Evolutionary conservation across 805 yeast genomes (phyloP).

Genomic region (Saccharomyces paradoxus): DNA sequence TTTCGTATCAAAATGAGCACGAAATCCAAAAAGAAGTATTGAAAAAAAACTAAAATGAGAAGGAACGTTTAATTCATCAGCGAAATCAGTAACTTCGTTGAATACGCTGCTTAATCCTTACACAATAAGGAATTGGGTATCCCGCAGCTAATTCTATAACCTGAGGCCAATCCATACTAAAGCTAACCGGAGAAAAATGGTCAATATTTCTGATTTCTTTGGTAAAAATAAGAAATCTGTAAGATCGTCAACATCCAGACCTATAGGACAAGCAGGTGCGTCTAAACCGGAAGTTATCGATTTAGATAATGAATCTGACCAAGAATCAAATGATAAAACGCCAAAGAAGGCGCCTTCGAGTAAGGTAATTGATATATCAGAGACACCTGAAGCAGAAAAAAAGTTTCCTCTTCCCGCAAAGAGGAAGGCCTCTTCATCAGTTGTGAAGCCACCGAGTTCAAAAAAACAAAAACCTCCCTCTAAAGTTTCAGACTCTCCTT

Average conservation of each 20-base stretch:
- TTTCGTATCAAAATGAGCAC: background rate
- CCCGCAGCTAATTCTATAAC: background rate
- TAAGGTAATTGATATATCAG: background rate
- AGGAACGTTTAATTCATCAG: background rate
- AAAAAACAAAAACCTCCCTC: conserved; percentile 1
- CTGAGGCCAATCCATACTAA: background rate
- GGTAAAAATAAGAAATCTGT: conserved; percentile 17
- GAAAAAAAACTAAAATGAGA: background rate
- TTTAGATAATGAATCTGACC: conserved; percentile 9
- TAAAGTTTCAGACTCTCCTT: background rate
- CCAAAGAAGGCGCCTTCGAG: background rate
- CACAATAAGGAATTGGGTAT: no score
- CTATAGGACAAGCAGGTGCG: background rate
- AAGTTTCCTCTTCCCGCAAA: background rate
- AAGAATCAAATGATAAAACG: conserved; percentile 1
- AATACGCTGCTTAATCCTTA: background rate
- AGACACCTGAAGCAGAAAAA: background rate
- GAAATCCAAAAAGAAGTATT: background rate
- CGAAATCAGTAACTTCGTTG: no score
- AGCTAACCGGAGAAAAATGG: conserved; percentile 20
- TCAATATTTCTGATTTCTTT: conserved; percentile 36
- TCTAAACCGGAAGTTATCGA: conserved; percentile 8
- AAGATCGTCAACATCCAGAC: background rate
- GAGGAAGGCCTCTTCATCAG: background rate
- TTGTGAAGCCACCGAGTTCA: background rate